Percentiles rank a stretch among this genome's conserved stretches.
Evolutionary conservation across 2,329 filamentous ascomycete genomes (phyloP).

Genomic region (Penicillium sp.): DNA sequence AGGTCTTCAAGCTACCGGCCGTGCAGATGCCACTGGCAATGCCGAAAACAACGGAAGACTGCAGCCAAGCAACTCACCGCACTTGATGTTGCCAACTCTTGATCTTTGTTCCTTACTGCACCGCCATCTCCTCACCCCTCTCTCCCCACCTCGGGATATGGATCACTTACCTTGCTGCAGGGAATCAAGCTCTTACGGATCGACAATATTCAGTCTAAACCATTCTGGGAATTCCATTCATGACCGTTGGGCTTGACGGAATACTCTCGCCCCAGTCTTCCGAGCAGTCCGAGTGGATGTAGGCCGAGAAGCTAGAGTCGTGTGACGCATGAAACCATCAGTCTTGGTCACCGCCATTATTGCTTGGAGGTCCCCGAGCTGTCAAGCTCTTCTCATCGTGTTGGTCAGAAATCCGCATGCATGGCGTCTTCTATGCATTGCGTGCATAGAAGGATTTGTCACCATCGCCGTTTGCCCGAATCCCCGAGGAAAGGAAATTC

Average conservation of each 20-base stretch:
- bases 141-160: conserved; percentile 8
- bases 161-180: conserved; percentile 16
- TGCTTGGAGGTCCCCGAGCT: conserved; percentile 2
- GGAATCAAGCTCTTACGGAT: conserved; percentile 15
- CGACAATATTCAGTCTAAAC: conserved; percentile 1
- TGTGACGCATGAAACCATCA: conserved; percentile 18
- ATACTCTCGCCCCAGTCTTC: conserved; percentile 13
- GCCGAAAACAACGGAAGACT: conserved; percentile 2
- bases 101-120: conserved; percentile 1
- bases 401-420: conserved; percentile 6
- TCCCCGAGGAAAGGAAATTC: not conserved
- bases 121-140: not conserved
- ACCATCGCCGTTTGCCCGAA: conserved; percentile 9
- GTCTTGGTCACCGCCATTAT: conserved; percentile 22
- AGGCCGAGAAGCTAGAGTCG: conserved; percentile 26
- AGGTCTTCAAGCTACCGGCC: conserved; percentile 15
- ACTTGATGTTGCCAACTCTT: conserved; percentile 6
- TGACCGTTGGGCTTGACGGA: too few species aligned
- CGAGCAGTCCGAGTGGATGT: conserved; percentile 33
- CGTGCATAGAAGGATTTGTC: conserved; percentile 23
- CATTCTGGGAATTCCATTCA: not conserved
- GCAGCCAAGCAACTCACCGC: conserved; percentile 25
- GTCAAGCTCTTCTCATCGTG: conserved; percentile 2
- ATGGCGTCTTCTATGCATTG: conserved; percentile 21
- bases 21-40: conserved; percentile 19